Evolutionary conservation across 441 rosid genomes (phyloP), one percentile per base, ranked within the genome.

Genomic region (Kokia cookei): DNA sequence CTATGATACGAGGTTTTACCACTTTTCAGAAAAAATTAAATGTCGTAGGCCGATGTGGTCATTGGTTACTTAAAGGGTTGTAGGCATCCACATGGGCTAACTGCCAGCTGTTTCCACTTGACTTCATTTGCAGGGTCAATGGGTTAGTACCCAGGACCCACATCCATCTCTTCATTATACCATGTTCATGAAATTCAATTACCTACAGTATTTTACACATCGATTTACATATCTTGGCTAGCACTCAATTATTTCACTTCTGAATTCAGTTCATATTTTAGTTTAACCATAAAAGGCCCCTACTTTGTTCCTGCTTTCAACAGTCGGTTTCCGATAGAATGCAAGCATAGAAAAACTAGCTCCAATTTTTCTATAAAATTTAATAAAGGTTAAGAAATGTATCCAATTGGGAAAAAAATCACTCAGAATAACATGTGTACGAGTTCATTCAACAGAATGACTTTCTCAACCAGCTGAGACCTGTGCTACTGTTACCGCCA

Each of bases 401-500:
- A 72, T 62, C 59, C 42, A 51, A 69, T 48, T 37, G 42, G 45
- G n/a, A 51, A 48, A 13, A 35, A 12, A 45, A n/a, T 29, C 79
- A 75, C 80, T 37, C 73, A 26, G 64, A 77, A 76, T 43, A 51
- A 61, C 51, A 65, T 19, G 42, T 24, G 66, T 60, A 71, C 76
- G 50, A 19, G n/a, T 65, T 75, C 60, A 54, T 51, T 63, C 62
- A 45, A 68, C 53, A 57, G 60, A 69, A 42, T 19, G 42, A 62
- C 68, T 77, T 70, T 55, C 53, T 43, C 73, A 35, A 65, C 76
- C 73, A 75, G 76, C 73, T 75, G 72, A 79, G 51, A 75, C 54
- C 80, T 43, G 42, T 37, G 69, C 65, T 61, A 19, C 32, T 65
- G 72, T 42, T 71, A 15, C 22, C 27, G 64, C 61, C 60, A 64